phyloP scores from a whole-genome alignment of 2,329 filamentous ascomycete species.

The Pochonia chlamydosporia region DNA sequence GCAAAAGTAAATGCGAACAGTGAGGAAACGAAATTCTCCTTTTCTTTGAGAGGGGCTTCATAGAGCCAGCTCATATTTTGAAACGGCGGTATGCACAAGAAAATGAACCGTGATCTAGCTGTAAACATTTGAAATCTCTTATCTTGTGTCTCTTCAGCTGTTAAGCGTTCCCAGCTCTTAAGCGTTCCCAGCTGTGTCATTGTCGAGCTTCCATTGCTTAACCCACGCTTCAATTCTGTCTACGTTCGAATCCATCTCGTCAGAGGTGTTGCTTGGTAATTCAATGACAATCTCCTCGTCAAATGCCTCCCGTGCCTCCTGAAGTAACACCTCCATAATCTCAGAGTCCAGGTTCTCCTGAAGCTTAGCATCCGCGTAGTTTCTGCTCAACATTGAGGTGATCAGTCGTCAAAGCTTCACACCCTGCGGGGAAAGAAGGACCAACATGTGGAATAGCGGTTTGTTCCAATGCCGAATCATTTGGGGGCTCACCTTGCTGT shows the following conservation, averaged over 20 bases:
- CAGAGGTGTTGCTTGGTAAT: conserved; percentile 71
- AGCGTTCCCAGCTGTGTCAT: not conserved
- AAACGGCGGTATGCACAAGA: too few relatives aligned
- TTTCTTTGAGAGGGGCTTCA: too few relatives aligned
- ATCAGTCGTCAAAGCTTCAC: not conserved
- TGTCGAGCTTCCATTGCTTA: conserved; percentile 62
- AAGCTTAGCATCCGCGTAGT: conserved; percentile 80
- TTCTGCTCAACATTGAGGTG: conserved; percentile 36
- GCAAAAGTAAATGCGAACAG: not conserved
- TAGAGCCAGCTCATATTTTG: too few relatives aligned
- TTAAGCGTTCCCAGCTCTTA: not conserved
- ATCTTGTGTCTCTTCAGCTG: not conserved
- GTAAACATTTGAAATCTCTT: not conserved
- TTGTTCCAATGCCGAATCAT: not conserved
- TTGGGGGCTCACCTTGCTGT: conserved; percentile 52
- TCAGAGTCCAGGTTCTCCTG: conserved; percentile 96
- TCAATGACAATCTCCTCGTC: conserved; percentile 85
- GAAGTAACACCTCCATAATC: conserved; percentile 91
- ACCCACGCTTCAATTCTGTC: conserved; percentile 80
- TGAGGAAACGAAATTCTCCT: too few relatives aligned
- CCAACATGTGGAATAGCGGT: not conserved
- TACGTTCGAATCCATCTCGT: conserved; percentile 85
- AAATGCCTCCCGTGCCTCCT: conserved; percentile 85
- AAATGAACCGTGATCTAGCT: not conserved
- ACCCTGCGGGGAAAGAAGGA: not conserved